Evolutionary conservation across 768 basidiomycete genomes (phyloP), one percentile per base, ranked within the genome.

Genomic region (Suillus discolor): DNA sequence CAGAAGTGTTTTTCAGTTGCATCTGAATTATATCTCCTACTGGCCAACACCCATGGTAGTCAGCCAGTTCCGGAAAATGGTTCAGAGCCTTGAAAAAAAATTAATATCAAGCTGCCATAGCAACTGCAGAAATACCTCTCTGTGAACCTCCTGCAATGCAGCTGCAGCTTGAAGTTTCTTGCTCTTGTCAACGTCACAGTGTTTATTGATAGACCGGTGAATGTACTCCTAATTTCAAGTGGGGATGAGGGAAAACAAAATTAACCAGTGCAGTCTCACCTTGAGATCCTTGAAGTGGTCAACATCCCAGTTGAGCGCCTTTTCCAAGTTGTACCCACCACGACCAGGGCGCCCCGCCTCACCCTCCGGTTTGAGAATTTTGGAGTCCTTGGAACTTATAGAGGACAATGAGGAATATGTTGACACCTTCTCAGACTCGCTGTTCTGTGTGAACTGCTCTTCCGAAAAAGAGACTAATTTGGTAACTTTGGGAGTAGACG

Each of bases 1-100:
- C 47, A 49, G 47, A 25, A 6, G 23, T 49, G 4, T 49, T 23
- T 25, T 66, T 66, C 13, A 63, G 47, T 4, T 25, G 54, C 12
- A 66, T 44, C 20, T 57, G 53, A 16, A 66, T 63, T 3, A 66
- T 18, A 47, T 63, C 44, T 2, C 23, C 5, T 2, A 66, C 12
- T 11, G 62, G 62, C 55, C 62, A 66, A 23, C 34, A 42, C 15
- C 44, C 23, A 5, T 64, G 20, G 23, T 57, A 66, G 12, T 42
- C 41, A 6, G 55, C 12, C 2, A 64, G 57, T 7, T 45, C 18
- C 1, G 41, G 25, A 38, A 54, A 64, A 42, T 0, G 11, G 11
- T 0, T 5, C 0, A 47, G n/a, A 49, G 47, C 47, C 47, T 49
- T 6, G 0, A 25, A 23, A 23, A 6, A 13, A 49, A 15, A 23